A percentile compares a stretch with the other conserved stretches of the same genome.
Conservation (phyloP, 345 rosid species). For the Sonneratia caseolaris region DNA sequence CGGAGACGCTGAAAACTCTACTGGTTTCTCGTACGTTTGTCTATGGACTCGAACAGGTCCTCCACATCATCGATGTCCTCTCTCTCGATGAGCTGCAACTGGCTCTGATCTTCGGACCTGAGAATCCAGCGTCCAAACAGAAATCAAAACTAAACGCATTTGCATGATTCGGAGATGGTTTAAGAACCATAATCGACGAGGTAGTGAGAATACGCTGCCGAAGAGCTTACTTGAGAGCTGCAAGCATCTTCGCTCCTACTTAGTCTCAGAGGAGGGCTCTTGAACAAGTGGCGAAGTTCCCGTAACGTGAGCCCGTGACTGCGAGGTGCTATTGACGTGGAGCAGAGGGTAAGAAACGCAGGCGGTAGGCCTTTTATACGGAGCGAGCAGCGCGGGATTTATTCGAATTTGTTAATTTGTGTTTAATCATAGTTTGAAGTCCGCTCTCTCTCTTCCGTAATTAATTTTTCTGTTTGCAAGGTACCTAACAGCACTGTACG, state of each 20-base stretch:
- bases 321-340: not conserved
- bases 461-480: no score
- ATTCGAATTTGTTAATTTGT: not conserved
- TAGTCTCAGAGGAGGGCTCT: conserved; percentile 6
- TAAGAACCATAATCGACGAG: not conserved
- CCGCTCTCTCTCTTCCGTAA: not conserved
- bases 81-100: conserved; percentile 17
- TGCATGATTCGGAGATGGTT: not conserved
- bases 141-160: conserved; percentile 1
- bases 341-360: not conserved
- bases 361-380: not conserved
- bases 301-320: not conserved
- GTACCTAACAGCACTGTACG: no score
- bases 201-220: conserved; percentile 3
- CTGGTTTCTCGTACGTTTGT: conserved; percentile 10
- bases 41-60: conserved; percentile 15
- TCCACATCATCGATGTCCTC: conserved; percentile 14
- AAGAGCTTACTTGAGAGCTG: conserved; percentile 57
- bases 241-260: conserved; percentile 37
- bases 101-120: conserved; percentile 11
- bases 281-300: not conserved
- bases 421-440: not conserved
- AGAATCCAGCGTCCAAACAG: not conserved
- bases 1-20: not conserved
- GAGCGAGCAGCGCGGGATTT: not conserved